Evolutionary conservation across 2,329 filamentous ascomycete species (phyloP), one percentile per base, ranked within the genome.

Genomic region (Diaporthe australafricana): DNA sequence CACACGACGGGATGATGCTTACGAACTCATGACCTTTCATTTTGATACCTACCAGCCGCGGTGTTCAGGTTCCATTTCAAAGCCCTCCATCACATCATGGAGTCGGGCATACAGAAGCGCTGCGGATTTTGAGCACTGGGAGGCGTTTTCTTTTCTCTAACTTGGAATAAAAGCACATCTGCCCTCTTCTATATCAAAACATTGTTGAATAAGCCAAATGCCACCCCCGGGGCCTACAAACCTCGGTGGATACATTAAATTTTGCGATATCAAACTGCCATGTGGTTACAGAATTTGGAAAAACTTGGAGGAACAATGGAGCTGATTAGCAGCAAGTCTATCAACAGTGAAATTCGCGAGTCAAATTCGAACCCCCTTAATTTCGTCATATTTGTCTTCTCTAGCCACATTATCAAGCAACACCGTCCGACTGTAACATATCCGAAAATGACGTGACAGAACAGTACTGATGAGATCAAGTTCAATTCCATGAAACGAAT

Each of bases 31-130:
- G 66, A 69, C 53, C 42, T 40, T n/a, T 56, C 63, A 42, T 38
- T 40, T 50, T 69, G 66, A 69, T 69, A 69, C 66, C 66, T 69
- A 32, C 20, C 42, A 69, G 66, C 42, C 53, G 16, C 42, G 66
- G 66, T 50, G 52, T 57, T 38, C 16, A 1, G 53, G 66, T 38
- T 40, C 35, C 20, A 17, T n/a, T 50, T 50, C 20, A 50, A n/a
- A 1, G 20, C 45, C 47, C 42, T 47, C 53, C 25, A 30, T 32
- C n/a, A 53, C 40, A 27, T 60, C 60, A 48, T 38, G 56, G 35
- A 25, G 45, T 25, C 8, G 27, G 35, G 32, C 38, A 42, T 16
- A 17, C 66, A 48, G 17, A 11, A 45, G 16, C 7, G 17, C 7
- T 27, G 12, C 42, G 35, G 40, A 14, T 47, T 8, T 2, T 48